Evolutionary conservation across 352 stramenopile species (phyloP), one percentile per base, ranked within the genome.

Genomic region (Blastocystis sp.): DNA sequence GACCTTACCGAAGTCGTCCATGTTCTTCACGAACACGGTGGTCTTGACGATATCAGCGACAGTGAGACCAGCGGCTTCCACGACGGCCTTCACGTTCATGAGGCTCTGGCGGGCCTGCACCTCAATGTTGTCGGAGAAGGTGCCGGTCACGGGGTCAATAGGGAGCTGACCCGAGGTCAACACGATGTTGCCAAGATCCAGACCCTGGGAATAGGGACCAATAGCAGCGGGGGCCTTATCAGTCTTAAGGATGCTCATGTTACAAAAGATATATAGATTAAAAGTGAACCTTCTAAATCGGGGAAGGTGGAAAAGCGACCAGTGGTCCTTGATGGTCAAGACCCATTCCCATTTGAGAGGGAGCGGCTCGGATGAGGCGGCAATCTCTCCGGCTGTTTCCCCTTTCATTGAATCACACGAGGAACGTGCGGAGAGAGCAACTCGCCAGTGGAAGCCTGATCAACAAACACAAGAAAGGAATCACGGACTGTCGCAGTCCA

Each of bases 21-120:
- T 74, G 41, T 89, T 65, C 67, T 89, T 89, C 37, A 89, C 67
- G 62, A 89, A 89, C 12, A 89, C 79, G 33, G 79, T 89, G 33
- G 79, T 89, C 79, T 89, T 89, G 9, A 89, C 60, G 31, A 89
- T 89, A 79, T 89, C 79, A 19, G 55, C 19, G n/a, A 80, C 79
- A 21, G 37, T 61, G 41, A 79, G 66, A 78, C 79, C 79, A 31
- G 79, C 63, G 79, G 79, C 79, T 51, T 89, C 79, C 35, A 89
- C 79, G 26, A 89, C 79, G 79, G 79, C 79, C 79, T 89, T 89
- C n/a, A 89, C 79, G 61, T 89, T 89, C 67, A 80, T 80, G n/a
- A 89, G 67, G 70, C 63, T 80, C 51, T 89, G 79, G 26, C 79
- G 79, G 31, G 79, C 79, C 67, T 89, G 79, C 24, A 80, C 79